Conservation (phyloP, 2,329 filamentous ascomycete genomes). For the Drechslera avenae region DNA sequence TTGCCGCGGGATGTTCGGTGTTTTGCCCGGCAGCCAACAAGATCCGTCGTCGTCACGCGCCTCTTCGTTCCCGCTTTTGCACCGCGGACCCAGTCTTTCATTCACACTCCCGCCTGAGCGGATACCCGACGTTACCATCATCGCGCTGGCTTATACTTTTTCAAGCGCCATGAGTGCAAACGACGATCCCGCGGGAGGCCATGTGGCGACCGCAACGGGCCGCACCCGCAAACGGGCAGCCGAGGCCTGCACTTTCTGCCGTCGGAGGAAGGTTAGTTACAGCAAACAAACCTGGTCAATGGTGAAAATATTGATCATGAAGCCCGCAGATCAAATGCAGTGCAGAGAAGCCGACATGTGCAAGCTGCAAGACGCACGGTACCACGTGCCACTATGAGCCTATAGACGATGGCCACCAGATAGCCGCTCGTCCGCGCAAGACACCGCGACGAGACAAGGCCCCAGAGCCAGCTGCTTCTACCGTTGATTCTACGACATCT, state of each 20-base stretch:
- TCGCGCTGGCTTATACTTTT: background rate
- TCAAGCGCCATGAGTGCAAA: background rate
- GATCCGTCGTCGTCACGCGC: background rate
- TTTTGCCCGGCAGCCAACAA: background rate
- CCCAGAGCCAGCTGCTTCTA: background rate
- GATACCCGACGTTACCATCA: background rate
- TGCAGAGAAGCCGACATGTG: constrained; percentile 52
- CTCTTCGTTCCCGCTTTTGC: constrained; percentile 1
- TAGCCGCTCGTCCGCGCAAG: constrained; percentile 24
- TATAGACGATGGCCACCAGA: constrained; percentile 32
- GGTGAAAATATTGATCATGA: constrained; percentile 15
- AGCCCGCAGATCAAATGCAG: constrained; percentile 56
- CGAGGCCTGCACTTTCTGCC: constrained; percentile 48
- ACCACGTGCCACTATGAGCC: constrained; percentile 53
- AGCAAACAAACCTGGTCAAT: background rate
- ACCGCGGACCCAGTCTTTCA: background rate
- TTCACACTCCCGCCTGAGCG: background rate
- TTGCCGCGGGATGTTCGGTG: constrained; percentile 1
- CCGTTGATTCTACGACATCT: background rate
- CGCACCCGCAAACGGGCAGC: constrained; percentile 29
- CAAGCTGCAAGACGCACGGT: constrained; percentile 55
- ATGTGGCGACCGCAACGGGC: constrained; percentile 11
- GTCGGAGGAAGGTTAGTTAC: constrained; percentile 45
- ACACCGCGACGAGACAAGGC: constrained; percentile 16
- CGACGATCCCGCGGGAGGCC: background rate